Evolutionary conservation across 2,329 filamentous ascomycete genomes (phyloP), one percentile per base, ranked within the genome.

Genomic region (Neoascochyta sp.): DNA sequence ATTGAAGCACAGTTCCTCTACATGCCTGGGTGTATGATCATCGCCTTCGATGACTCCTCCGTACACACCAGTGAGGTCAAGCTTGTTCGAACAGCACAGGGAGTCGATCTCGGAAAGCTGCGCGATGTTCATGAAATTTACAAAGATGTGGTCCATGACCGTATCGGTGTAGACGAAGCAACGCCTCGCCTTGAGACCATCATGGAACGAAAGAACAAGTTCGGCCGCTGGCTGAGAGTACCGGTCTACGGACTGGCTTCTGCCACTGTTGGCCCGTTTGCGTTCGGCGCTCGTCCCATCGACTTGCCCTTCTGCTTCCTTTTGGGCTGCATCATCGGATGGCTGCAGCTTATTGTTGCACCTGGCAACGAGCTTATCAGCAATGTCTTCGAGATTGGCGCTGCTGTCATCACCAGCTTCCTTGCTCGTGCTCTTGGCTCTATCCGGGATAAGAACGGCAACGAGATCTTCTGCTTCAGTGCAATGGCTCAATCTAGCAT

Each of bases 1-100:
- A 89, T 95, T 10, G 84, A 94, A 44, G 83, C 83, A 5, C 87
- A 94, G 51, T 95, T 92, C 48, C 67, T 95, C 13, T 95, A 95
- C 57, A 78, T 95, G 16, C 88, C 89, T 0, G 86, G 86, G 0
- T 93, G 86, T 54, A 95, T 95, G 89, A 85, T 95, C 34, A 83
- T 95, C 54, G 90, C 86, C 4, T 95, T 95, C 53, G 88, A 79
- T 52, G 85, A 90, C 60, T 64, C 67, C 4, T 65, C 72, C 1
- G 86, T 83, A 0, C 83, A 88, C 52, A 88, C 84, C 0, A 82
- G 82, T n/a, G 83, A 87, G 54, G 83, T 88, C 40, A 85, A 86
- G 63, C 73, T 88, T 17, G 79, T 88, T 5, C 75, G 80, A 9
- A 74, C 78, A 0, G 64, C 66, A 0, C 82, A 86, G 49, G 83